phyloP scores from a whole-genome alignment of 306 rosid genomes.

The Pyrus communis region DNA sequence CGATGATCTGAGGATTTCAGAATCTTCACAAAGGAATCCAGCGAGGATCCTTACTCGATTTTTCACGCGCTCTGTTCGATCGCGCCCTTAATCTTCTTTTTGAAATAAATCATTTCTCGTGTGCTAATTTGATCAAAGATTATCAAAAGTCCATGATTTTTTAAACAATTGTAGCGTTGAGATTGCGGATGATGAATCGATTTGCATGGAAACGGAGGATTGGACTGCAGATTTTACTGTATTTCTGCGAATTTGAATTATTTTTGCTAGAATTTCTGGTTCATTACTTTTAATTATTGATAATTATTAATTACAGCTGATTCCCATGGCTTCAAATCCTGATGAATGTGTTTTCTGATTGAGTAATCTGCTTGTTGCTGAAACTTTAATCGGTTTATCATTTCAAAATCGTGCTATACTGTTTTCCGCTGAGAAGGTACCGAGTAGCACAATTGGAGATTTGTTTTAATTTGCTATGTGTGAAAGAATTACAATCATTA shows the following conservation, averaged over 20 bases:
- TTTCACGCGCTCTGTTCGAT: background rate
- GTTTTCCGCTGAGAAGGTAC: background rate
- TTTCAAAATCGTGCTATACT: background rate
- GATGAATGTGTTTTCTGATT: background rate
- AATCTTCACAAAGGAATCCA: too few species aligned
- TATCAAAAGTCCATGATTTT: background rate
- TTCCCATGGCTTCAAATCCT: background rate
- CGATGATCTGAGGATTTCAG: too few species aligned
- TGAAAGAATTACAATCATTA: background rate
- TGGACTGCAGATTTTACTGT: background rate
- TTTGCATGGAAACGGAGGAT: background rate
- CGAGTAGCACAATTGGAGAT: background rate
- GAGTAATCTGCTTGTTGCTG: background rate
- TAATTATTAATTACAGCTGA: too few species aligned
- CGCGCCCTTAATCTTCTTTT: background rate
- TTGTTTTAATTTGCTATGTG: background rate
- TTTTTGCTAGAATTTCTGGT: background rate
- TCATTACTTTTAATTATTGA: background rate
- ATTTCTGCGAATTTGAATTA: background rate
- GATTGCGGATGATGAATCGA: background rate
- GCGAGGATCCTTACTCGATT: background rate
- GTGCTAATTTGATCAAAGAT: background rate
- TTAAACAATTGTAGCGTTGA: background rate
- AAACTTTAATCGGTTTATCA: background rate
- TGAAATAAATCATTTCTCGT: background rate